Conservation (phyloP, 2,329 filamentous ascomycete genomes). For the Botrytis pseudocinerea region DNA sequence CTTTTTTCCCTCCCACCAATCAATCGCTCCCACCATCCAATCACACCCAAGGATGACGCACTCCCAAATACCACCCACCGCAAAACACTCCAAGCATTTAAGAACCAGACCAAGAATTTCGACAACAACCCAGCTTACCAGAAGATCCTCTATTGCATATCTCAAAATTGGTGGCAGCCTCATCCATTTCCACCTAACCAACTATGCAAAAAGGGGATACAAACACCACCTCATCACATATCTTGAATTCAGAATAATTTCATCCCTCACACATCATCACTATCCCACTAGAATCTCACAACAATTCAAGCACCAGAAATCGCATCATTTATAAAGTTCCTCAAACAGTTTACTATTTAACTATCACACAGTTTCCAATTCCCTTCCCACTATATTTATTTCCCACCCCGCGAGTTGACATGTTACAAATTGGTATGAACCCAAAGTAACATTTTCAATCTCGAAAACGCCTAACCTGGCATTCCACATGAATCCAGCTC, state of each 20-base stretch:
- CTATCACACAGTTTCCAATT: neutral
- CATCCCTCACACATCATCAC: neutral
- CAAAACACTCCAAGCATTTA: neutral
- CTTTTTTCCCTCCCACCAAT: neutral
- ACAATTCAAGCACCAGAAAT: neutral
- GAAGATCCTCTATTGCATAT: neutral
- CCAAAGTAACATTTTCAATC: neutral
- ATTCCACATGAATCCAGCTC: constrained; percentile 19
- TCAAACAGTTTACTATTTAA: constrained; percentile 1
- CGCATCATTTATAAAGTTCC: neutral
- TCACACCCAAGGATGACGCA: neutral
- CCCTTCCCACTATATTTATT: neutral
- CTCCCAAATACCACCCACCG: neutral
- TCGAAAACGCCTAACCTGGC: constrained; percentile 15
- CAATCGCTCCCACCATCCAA: neutral
- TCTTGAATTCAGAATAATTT: too few species aligned
- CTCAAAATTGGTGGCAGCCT: neutral
- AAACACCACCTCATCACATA: neutral
- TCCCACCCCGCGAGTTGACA: neutral
- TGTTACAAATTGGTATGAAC: neutral
- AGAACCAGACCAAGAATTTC: neutral
- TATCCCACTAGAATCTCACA: neutral
- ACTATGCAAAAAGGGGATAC: neutral
- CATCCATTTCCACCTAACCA: neutral
- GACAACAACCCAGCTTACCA: neutral